Evolutionary conservation across 108 stramenopile genomes (phyloP).

Genomic region (Poteriospumella lacustris): DNA sequence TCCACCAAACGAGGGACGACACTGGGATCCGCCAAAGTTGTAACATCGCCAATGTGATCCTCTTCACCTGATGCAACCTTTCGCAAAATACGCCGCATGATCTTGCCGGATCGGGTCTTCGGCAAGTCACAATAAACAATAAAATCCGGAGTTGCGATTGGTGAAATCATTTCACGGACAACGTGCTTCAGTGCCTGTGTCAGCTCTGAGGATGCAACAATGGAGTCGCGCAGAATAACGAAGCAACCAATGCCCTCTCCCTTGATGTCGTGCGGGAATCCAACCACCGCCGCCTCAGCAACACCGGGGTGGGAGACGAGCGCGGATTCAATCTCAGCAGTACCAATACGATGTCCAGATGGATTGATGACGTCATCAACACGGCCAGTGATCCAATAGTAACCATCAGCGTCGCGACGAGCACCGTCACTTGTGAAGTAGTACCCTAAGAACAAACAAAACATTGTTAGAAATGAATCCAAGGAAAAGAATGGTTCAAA

Average conservation of each 20-base stretch:
- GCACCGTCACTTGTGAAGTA: constrained; percentile 96
- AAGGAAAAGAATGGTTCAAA: not conserved
- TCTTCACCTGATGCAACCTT: constrained; percentile 84
- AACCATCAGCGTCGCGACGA: constrained; percentile 81
- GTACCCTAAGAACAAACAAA: constrained; percentile 54
- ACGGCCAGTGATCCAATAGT: constrained; percentile 90
- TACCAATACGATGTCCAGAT: constrained; percentile 87
- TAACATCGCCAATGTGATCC: constrained; percentile 81
- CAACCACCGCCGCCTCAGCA: constrained; percentile 74
- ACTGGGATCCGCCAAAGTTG: constrained; percentile 88
- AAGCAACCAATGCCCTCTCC: constrained; percentile 78
- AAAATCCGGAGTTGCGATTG: constrained; percentile 84
- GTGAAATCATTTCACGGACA: constrained; percentile 77
- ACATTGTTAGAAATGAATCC: not conserved
- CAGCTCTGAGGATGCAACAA: constrained; percentile 36
- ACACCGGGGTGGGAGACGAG: constrained; percentile 75
- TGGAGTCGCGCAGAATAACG: constrained; percentile 57
- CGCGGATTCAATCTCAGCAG: constrained; percentile 66
- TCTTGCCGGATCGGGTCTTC: constrained; percentile 81
- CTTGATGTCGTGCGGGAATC: constrained; percentile 76
- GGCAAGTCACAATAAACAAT: constrained; percentile 74
- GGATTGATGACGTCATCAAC: constrained; percentile 94
- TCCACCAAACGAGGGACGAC: constrained; percentile 79
- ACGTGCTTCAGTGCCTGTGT: constrained; percentile 66
- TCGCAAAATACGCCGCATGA: constrained; percentile 87